Evolutionary conservation across 805 yeast species (phyloP).

Genomic region (Myxozyma nipponensis): DNA sequence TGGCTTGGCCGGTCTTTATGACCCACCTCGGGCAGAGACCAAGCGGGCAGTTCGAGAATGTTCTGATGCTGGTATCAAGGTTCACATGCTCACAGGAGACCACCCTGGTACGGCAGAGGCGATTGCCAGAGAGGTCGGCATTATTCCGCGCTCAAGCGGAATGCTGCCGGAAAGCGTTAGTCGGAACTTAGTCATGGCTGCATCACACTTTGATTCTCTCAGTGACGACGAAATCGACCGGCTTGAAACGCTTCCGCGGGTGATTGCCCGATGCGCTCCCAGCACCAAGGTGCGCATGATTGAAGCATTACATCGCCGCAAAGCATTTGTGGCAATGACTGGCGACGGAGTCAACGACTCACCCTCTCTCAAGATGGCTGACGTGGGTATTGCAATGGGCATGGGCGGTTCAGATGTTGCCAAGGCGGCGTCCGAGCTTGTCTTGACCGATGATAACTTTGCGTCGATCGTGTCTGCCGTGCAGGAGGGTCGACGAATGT

Average conservation of each 20-base stretch:
- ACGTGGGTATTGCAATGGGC: constrained; percentile 84
- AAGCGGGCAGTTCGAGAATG: constrained; percentile 60
- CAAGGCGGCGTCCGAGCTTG: constrained; percentile 77
- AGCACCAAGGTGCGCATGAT: constrained; percentile 78
- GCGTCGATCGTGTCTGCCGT: constrained; percentile 74
- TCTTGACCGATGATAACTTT: constrained; percentile 70
- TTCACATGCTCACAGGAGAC: constrained; percentile 80
- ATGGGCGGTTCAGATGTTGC: constrained; percentile 79
- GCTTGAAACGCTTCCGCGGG: constrained; percentile 66
- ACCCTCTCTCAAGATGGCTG: constrained; percentile 70
- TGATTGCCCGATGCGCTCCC: constrained; percentile 80
- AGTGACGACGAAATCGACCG: constrained; percentile 58
- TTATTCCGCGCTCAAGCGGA: constrained; percentile 56
- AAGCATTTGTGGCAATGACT: constrained; percentile 71
- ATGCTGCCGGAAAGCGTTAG: constrained; percentile 35
- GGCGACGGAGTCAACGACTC: constrained; percentile 84
- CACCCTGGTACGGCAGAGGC: constrained; percentile 75
- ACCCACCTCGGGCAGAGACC: constrained; percentile 73
- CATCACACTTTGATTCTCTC: constrained; percentile 62
- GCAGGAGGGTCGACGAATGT: constrained; percentile 78
- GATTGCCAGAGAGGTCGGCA: constrained; percentile 78
- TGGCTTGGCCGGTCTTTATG: constrained; percentile 74
- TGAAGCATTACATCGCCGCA: constrained; percentile 65
- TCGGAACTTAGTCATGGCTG: constrained; percentile 57
- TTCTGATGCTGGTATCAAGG: constrained; percentile 72